Evolutionary conservation across 768 basidiomycete genomes (phyloP).

Genomic region (Naganishia onofrii): DNA sequence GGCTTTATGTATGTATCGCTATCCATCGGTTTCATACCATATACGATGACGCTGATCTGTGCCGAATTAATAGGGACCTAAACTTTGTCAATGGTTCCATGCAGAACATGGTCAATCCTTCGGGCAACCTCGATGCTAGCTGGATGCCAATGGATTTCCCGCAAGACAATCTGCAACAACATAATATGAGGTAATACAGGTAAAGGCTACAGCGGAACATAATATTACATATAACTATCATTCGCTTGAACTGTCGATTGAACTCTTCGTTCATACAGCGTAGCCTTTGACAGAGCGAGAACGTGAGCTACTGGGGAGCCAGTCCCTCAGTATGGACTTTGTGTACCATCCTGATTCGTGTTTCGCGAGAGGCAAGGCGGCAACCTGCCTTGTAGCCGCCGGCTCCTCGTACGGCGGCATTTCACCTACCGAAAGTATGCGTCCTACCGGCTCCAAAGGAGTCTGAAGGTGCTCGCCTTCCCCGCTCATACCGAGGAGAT

Average conservation of each 20-base stretch:
- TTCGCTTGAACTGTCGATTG: background rate
- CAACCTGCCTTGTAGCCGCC: background rate
- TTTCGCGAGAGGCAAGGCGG: background rate
- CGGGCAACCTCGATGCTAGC: conserved; percentile 5
- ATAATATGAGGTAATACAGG: background rate
- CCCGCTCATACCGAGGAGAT: background rate
- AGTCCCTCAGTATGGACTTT: background rate
- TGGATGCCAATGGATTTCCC: conserved; percentile 18
- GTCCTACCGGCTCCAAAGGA: background rate
- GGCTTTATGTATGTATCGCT: conserved; percentile 30
- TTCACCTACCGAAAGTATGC: background rate
- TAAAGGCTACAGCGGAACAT: background rate
- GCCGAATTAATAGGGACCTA: background rate
- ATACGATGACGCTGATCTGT: background rate
- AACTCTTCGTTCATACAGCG: background rate
- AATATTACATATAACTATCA: too few species aligned
- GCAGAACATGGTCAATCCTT: conserved; percentile 19
- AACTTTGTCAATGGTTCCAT: conserved; percentile 20
- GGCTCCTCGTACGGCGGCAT: background rate
- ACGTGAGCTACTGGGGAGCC: background rate
- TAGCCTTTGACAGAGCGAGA: background rate
- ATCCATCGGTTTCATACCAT: background rate
- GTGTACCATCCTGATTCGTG: conserved; percentile 1
- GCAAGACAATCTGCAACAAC: background rate
- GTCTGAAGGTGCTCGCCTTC: background rate